A percentile compares a stretch with the other conserved stretches of the same genome.
phyloP scores from a whole-genome alignment of 2,329 filamentous ascomycete genomes.

The Botrytis sinoallii region DNA sequence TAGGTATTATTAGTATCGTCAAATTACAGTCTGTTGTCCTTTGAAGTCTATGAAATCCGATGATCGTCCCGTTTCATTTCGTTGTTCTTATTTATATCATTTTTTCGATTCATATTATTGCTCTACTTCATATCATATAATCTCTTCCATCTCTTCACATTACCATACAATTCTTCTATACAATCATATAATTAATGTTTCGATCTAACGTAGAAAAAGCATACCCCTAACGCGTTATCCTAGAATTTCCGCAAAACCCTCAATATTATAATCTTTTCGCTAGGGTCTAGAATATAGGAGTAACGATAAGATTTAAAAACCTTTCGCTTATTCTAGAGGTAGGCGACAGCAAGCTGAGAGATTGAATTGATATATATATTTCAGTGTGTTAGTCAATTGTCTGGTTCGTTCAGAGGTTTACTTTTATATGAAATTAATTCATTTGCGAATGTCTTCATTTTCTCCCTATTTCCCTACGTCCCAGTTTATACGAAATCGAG shows the following conservation, averaged over 20 bases:
- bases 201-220: neutral
- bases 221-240: fast-evolving
- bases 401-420: neutral
- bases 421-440: neutral
- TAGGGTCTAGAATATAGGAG: neutral
- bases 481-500: fast-evolving
- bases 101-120: too few relatives aligned
- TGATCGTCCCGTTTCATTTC: too few relatives aligned
- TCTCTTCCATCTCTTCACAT: neutral
- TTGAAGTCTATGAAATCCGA: too few relatives aligned
- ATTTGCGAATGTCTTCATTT: neutral
- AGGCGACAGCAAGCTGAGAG: neutral
- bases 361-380: neutral
- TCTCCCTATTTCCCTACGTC: neutral
- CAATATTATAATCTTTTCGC: too few relatives aligned
- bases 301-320: fast-evolving
- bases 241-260: neutral
- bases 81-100: too few relatives aligned
- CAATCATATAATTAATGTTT: neutral
- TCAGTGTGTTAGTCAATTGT: neutral
- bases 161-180: neutral
- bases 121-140: neutral
- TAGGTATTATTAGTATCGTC: too few relatives aligned
- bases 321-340: neutral
- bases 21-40: too few relatives aligned